Base-by-base conservation (phyloP, 2,329 filamentous ascomycete species). In the Penicillium griseofulvum region DNA sequence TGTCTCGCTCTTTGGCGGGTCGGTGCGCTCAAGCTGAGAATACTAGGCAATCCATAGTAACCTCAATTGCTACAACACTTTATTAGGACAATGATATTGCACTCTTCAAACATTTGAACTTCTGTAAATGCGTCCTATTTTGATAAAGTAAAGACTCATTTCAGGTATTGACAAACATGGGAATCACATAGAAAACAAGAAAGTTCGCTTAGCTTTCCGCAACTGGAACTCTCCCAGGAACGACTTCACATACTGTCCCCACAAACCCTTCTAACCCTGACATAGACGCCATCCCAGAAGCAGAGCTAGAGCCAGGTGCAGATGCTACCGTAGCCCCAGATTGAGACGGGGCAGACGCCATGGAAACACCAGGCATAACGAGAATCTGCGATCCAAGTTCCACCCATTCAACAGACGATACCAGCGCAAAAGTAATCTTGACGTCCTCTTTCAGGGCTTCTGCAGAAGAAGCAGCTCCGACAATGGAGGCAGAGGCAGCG, bases 191-290 rank as follows among this genome's bases (percentile, higher is more conserved):
- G 14, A n/a, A 26, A 31, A n/a, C 8, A 9, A 39, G 22, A 22
- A 22, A 22, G 22, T 16, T 1, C 12, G 9, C 22, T 54, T 49
- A 54, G 42, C 28, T 36, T 24, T 49, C 56, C 38, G 37, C 31
- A 19, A 51, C 49, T 33, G 44, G 42, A 14, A 34, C 17, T 22
- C 53, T 45, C 24, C 63, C 57, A 29, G 53, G 38, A 34, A 64
- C 38, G 22, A 75, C 69, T 41, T 74, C 74, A 56, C 67, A 68
- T 22, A 80, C 64, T 37, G 66, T 73, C 0, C 84, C 84, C 17
- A 85, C 83, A 69, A 85, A 85, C 0, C 84, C 84, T 55, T 85
- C 82, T 11, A 87, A 64, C 1, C 81, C 82, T 10, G 80, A 79
- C 12, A 80, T 67, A 1, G 80, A 74, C 52, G 76, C 77, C 28